Evolutionary conservation across 2,329 filamentous ascomycete genomes (phyloP).

Genomic region (Aspergillus aculeatinus): DNA sequence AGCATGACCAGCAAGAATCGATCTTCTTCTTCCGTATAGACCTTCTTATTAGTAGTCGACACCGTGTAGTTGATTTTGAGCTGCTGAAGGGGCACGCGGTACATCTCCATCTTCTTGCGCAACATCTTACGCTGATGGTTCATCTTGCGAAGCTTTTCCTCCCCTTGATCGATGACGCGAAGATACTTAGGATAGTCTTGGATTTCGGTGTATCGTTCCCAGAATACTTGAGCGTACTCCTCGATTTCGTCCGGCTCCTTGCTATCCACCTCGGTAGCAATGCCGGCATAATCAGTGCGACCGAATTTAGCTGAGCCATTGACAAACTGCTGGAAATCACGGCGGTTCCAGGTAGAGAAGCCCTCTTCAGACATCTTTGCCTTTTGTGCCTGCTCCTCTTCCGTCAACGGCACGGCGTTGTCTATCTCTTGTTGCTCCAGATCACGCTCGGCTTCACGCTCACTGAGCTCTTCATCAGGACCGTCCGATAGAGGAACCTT

Average conservation of each 20-base stretch:
- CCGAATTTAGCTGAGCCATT: slow-evolving; percentile 94
- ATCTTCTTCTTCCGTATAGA: slow-evolving; percentile 98
- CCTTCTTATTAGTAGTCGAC: slow-evolving; percentile 98
- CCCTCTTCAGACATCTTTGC: slow-evolving; percentile 76
- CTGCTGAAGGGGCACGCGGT: slow-evolving; percentile 95
- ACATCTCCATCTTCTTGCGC: slow-evolving; percentile 91
- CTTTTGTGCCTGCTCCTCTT: slow-evolving; percentile 87
- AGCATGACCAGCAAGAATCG: slow-evolving; percentile 91
- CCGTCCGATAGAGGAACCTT: slow-evolving; percentile 89
- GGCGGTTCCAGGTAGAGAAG: slow-evolving; percentile 91
- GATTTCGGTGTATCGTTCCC: slow-evolving; percentile 91
- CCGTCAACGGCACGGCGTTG: slow-evolving; percentile 80
- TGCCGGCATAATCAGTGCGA: slow-evolving; percentile 78
- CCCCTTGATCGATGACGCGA: slow-evolving; percentile 84
- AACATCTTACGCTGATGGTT: slow-evolving; percentile 92
- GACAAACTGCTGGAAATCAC: slow-evolving; percentile 97
- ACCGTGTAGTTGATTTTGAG: slow-evolving; percentile 99
- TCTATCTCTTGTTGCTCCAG: slow-evolving; percentile 91
- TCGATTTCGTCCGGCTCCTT: slow-evolving; percentile 84
- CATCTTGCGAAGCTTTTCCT: slow-evolving; percentile 83
- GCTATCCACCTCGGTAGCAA: slow-evolving; percentile 85
- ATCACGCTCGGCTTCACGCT: slow-evolving; percentile 82
- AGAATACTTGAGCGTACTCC: slow-evolving; percentile 91
- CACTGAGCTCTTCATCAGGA: slow-evolving; percentile 79
- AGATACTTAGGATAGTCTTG: slow-evolving; percentile 86